Evolutionary conservation across 768 basidiomycete genomes (phyloP), one percentile per base, ranked within the genome.

Genomic region (Amanita rubescens): DNA sequence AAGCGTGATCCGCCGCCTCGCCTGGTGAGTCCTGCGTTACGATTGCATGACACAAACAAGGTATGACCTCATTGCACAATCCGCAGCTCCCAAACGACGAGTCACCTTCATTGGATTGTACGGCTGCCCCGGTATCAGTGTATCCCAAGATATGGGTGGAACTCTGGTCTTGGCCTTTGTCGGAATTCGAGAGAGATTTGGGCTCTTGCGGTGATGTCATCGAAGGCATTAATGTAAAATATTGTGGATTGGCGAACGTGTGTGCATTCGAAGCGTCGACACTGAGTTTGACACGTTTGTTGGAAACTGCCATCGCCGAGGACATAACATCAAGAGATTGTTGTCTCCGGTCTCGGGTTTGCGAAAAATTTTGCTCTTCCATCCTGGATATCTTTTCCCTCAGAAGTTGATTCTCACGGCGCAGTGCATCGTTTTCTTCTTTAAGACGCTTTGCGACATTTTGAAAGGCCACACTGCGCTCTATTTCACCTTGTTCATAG

Each of bases 401-500:
- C 27, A 92, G 76, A 8, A 69, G 60, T 24, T 65, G 58, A 60
- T 92, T 92, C 68, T 92, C 88, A 56, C 73, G 71, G 48, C 80
- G 80, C 15, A 93, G 75, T 14, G 70, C 70, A 49, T 90, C 87
- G 58, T 94, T 94, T 65, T 94, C 91, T 59, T 90, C 89, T 68
- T 92, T 93, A 54, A 89, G 76, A 30, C 82, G 80, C 69, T 90
- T 91, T 12, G 88, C 89, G 51, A 90, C 79, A 50, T 76, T 82
- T 67, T 93, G 91, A 19, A 94, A 72, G 43, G 88, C 87, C 47
- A 93, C 81, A 62, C 87, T 91, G 53, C 89, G 82, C 65, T 93
- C 87, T 24, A 91, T 82, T 64, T 93, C 90, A n/a, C 91, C 91
- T 64, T 90, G 87, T 65, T 94, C 90, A 60, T 91, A 93, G 17